These are phyloP conservation scores for Hymenoscyphus scutula DNA, from an alignment of 2,329 filamentous ascomycete species.

Conservation along the genomic window DNA sequence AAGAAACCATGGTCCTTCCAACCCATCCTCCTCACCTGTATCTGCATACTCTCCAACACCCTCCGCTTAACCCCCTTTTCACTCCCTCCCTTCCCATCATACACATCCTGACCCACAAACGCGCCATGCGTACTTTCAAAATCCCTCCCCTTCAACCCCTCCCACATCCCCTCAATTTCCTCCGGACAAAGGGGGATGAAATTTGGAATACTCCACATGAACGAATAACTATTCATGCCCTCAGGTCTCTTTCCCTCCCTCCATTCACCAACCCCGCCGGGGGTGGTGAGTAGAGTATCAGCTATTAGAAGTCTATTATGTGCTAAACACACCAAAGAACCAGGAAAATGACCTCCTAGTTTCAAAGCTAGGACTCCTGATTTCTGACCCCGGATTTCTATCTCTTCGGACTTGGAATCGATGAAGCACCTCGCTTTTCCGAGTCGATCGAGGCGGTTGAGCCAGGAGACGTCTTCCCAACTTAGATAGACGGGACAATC, in stretches of 20 bases:
- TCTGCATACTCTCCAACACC: conserved; percentile 74
- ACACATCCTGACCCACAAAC: conserved; percentile 63
- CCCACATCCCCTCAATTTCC: conserved; percentile 68
- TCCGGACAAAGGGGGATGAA: conserved; percentile 67
- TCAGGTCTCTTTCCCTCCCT: conserved; percentile 44
- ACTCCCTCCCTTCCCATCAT: conserved; percentile 40
- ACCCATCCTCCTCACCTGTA: conserved; percentile 52
- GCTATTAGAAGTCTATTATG: conserved; percentile 65
- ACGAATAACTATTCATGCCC: conserved; percentile 57
- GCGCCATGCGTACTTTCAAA: conserved; percentile 68
- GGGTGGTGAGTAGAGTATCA: conserved; percentile 73
- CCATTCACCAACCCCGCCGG: conserved; percentile 53
- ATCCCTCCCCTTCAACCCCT: conserved; percentile 56
- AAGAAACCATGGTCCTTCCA: conserved; percentile 30
- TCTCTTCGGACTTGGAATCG: conserved; percentile 39
- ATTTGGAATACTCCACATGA: conserved; percentile 77
- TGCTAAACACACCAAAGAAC: conserved; percentile 66
- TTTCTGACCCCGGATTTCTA: conserved; percentile 39
- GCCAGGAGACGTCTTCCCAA: conserved; percentile 64
- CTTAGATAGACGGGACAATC: conserved; percentile 68
- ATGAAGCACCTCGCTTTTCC: conserved; percentile 49
- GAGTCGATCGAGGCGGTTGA: conserved; percentile 45
- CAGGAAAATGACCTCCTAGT: conserved; percentile 77
- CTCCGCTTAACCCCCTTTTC: conserved; percentile 53
- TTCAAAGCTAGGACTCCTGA: conserved; percentile 62